A percentile compares a stretch with the other conserved stretches of the same genome.
Evolutionary conservation across 2,329 filamentous ascomycete species (phyloP).

Genomic region (Fusarium sp.): DNA sequence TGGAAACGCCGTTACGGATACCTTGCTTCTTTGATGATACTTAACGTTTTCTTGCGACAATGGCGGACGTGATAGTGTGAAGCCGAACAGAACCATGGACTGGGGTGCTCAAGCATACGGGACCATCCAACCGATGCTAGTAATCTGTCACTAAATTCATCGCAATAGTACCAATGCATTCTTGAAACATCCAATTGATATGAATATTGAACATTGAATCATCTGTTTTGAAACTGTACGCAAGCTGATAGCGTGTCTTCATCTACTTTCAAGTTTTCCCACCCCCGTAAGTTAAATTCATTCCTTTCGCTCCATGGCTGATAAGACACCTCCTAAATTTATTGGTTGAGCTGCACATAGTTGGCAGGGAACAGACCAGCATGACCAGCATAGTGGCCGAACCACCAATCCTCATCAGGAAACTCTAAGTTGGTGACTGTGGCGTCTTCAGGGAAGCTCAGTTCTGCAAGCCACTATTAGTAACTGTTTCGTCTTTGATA

Average conservation of each 20-base stretch:
- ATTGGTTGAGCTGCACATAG: conserved; percentile 69
- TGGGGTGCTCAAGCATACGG: neutral
- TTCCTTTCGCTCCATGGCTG: conserved; percentile 8
- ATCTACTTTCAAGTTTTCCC: conserved; percentile 38
- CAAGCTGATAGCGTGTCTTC: conserved; percentile 37
- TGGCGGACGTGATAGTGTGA: conserved; percentile 1
- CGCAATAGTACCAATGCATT: neutral
- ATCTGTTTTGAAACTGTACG: conserved; percentile 26
- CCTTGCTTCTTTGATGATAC: neutral
- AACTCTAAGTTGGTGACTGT: conserved; percentile 88
- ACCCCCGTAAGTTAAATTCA: conserved; percentile 1
- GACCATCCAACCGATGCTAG: neutral
- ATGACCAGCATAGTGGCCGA: conserved; percentile 83
- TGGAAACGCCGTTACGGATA: conserved; percentile 23
- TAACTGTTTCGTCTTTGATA: neutral
- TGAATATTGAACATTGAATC: conserved; percentile 8
- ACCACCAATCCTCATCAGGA: conserved; percentile 99
- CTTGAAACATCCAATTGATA: conserved; percentile 10
- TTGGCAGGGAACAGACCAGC: conserved; percentile 86
- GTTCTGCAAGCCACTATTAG: conserved; percentile 56
- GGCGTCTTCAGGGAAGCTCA: conserved; percentile 90
- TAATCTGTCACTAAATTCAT: neutral
- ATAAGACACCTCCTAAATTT: conserved; percentile 1
- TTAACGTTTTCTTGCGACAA: conserved; percentile 6
- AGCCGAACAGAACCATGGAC: neutral